Evolutionary conservation across 148 eudicot genomes (phyloP).

Genomic region (Fagopyrum homotropicum): DNA sequence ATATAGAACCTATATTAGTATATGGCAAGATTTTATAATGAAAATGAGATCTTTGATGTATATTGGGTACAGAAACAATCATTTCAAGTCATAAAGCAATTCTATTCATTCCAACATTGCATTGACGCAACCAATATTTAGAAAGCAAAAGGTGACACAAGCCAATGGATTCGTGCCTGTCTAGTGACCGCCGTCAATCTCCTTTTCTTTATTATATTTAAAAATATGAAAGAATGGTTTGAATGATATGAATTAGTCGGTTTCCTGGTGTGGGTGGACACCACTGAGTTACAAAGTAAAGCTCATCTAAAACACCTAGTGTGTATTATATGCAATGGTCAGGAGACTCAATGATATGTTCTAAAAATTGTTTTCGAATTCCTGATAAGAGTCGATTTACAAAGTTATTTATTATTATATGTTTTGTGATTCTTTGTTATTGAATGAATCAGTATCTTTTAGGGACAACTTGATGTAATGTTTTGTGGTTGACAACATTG

Average conservation of each 20-base stretch:
- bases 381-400: slow-evolving; percentile 13
- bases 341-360: slow-evolving; percentile 34
- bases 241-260: too few species aligned
- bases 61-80: not conserved
- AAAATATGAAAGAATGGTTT: too few species aligned
- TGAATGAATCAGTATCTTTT: not conserved
- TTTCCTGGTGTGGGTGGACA: too few species aligned
- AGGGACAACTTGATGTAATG: not conserved
- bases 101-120: not conserved
- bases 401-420: not conserved
- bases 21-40: not conserved
- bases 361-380: slow-evolving; percentile 33
- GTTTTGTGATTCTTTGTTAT: not conserved
- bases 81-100: not conserved
- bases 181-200: too few species aligned
- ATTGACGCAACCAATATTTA: not conserved
- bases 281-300: too few species aligned
- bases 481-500: not conserved
- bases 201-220: too few species aligned
- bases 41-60: not conserved
- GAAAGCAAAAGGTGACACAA: too few species aligned
- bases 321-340: slow-evolving; percentile 11
- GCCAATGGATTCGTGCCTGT: too few species aligned
- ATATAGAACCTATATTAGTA: not conserved
- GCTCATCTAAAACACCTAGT: too few species aligned